Base-by-base conservation (phyloP, 1,284 basidiomycete species). In the Sanguinoderma infundibulare region DNA sequence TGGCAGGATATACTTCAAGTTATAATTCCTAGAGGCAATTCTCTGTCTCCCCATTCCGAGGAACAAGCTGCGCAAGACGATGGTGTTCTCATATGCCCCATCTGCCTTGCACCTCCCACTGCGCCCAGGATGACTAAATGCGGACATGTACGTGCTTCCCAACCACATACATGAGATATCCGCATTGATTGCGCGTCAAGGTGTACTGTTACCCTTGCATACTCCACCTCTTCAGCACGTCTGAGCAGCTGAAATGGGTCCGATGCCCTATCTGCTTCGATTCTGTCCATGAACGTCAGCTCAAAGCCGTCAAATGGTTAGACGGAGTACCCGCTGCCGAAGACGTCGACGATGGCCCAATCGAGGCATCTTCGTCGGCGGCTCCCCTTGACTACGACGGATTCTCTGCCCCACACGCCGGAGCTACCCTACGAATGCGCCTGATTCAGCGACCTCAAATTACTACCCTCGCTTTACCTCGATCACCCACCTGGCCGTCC, bases 1-100 rank as follows among this genome's bases (percentile, higher is more conserved):
- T 98, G 95, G 95, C 86, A 91, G n/a, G 94, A 98, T 76, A 94
- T 99, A 67, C 82, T 98, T 8, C 97, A 98, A 76, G 89, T 99
- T 63, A 88, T 99, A 70, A 89, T 99, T 64, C 93, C 95, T 35
- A 93, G 92, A 55, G 63, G 84, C 84, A 61, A 77, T 86, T 64
- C 82, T 83, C 64, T 83, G 81, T 70, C 84, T 66, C 77, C 82
- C 55, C 76, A 78, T 53, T 75, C 74, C 51, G 77, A 78, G 34
- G 78, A 79, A 39, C 69, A 74, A 49, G 46, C 65, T 38, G 69
- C 70, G 10, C 74, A 77, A 62, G 80, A 79, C 15, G 89, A 91
- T 67, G 87, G 87, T 42, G 80, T 85, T 50, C 89, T 87, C 15
- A 89, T 87, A 14, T 99, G 97, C 75, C 98, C 97, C 3, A 98